Evolutionary conservation across 192 early-diverging fungal species (phyloP), one percentile per base, ranked within the genome.

Genomic region (Coemansia sp.): DNA sequence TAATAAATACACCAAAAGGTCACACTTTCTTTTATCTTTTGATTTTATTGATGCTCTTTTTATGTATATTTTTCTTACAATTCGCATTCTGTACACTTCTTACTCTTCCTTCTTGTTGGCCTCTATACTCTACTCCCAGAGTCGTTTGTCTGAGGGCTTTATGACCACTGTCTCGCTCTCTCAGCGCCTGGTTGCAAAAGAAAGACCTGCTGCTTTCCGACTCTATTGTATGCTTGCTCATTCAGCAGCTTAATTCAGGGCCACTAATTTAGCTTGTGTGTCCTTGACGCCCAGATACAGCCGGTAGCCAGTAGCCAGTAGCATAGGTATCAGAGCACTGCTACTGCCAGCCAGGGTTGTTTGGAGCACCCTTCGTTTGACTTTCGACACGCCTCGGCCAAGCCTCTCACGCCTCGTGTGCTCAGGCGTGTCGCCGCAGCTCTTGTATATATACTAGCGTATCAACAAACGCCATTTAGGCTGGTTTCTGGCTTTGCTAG

Each of bases 401-500:
- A 10, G 57, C n/a, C 40, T 59, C 57, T 59, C 57, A 59, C 57
- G 57, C 57, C 57, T 41, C 39, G 57, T 40, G n/a, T 41, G n/a
- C 9, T 59, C 15, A 40, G 39, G 57, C 57, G 57, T 23, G 12
- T 38, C 37, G 57, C 57, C 57, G 39, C 57, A 16, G 39, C 40
- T 59, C n/a, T 54, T 59, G 57, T 59, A 59, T 3, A 53, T 53
- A 53, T n/a, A 53, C 44, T 45, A 15, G 10, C 13, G 44, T 5
- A 45, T 45, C 13, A 45, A 45, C 44, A 45, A 32, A 32, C 52
- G 19, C 21, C 26, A 54, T 54, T 54, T 5, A 32, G 32, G 32
- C 32, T 32, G 32, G 32, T 32, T 40, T 41, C 39, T 9, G 38
- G 11, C 10, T 40, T 38, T n/a, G 16, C 39, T 4, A 38, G 39